Evolutionary conservation across 176 grass and related monocot species (phyloP).

Genomic region (Zoysia japonica): DNA sequence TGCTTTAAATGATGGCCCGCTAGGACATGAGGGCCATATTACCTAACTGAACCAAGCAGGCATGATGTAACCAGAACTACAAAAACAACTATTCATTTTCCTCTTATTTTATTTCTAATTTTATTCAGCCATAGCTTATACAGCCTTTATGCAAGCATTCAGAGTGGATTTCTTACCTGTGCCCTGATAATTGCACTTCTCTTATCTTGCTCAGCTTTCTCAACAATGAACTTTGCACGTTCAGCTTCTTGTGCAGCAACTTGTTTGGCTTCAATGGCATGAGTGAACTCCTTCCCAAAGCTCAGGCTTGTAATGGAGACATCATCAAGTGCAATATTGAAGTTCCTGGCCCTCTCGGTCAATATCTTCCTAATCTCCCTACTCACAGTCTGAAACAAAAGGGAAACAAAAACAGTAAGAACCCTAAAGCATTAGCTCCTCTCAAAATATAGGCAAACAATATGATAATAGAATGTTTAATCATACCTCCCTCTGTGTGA

Average conservation of each 20-base stretch:
- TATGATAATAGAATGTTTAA: not conserved
- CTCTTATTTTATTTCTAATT: not conserved
- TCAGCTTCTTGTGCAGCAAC: constrained; percentile 93
- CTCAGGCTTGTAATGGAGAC: constrained; percentile 84
- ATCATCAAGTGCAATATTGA: constrained; percentile 79
- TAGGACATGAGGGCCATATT: too few species aligned
- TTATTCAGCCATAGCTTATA: too few species aligned
- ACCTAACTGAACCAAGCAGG: not conserved
- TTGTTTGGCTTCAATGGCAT: constrained; percentile 86
- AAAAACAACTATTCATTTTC: not conserved
- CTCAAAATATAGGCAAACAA: constrained; percentile 16
- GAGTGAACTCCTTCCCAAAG: constrained; percentile 85
- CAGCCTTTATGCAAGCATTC: not conserved
- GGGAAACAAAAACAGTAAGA: not conserved
- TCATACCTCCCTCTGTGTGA: constrained; percentile 83
- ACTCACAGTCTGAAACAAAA: constrained; percentile 62
- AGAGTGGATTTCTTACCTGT: constrained; percentile 43
- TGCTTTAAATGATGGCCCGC: too few species aligned
- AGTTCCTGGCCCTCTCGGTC: constrained; percentile 73
- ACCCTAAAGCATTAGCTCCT: not conserved
- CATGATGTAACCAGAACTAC: not conserved
- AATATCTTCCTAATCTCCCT: constrained; percentile 92
- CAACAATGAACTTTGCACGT: constrained; percentile 78
- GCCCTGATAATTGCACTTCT: constrained; percentile 76
- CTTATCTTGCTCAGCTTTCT: constrained; percentile 92